These are phyloP conservation scores for Immersiella caudata DNA, from an alignment of 495 filamentous ascomycete species.

Conservation along the genomic window DNA sequence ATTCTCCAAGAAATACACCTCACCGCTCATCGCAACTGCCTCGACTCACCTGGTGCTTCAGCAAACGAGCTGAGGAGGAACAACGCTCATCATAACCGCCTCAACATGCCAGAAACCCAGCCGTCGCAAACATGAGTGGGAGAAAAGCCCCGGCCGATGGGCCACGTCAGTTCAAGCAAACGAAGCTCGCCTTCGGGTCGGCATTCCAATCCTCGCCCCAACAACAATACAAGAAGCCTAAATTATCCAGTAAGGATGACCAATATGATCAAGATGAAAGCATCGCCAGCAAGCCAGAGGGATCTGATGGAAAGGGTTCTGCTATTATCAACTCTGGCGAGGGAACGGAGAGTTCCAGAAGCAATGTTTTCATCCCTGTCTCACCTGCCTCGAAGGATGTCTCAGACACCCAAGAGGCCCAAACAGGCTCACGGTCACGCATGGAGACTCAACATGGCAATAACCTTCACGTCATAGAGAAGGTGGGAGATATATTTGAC, in stretches of 20 bases:
- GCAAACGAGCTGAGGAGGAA: neutral
- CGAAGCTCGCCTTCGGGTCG: conserved; percentile 26
- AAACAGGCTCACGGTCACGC: neutral
- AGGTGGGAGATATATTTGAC: conserved; percentile 30
- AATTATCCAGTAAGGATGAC: neutral
- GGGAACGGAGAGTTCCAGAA: neutral
- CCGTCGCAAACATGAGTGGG: neutral
- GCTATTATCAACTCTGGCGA: neutral
- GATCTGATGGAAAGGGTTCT: neutral
- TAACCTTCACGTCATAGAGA: conserved; percentile 23
- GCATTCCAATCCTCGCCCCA: neutral
- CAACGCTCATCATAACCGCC: neutral
- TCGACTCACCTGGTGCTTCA: neutral
- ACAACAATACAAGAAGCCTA: neutral
- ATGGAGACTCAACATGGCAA: neutral
- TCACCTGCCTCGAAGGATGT: neutral
- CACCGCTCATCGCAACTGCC: neutral
- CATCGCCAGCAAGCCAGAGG: neutral
- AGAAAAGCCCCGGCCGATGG: neutral
- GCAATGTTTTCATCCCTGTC: neutral
- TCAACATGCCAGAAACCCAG: neutral
- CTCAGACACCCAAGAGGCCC: neutral
- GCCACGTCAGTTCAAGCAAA: conserved; percentile 24
- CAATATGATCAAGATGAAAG: no score
- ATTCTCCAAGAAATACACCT: no score